Evolutionary conservation across 1,284 basidiomycete species (phyloP).

Genomic region (Exsudoporus floridanus): DNA sequence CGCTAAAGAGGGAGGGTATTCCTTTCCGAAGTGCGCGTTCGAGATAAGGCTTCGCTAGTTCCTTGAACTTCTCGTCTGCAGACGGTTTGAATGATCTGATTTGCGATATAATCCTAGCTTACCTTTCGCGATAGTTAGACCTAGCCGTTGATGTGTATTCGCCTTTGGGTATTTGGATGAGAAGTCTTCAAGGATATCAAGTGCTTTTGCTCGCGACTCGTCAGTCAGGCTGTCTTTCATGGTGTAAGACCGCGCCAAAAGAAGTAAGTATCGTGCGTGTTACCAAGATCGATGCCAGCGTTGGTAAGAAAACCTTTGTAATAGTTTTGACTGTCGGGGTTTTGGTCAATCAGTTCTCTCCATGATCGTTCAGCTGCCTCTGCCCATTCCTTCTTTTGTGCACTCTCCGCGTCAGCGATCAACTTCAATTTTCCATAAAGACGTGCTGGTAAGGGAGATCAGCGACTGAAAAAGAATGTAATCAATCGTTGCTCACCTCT

Average conservation of each 20-base stretch:
- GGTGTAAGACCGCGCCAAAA: constrained; percentile 7
- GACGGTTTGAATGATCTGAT: not conserved
- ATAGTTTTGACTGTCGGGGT: constrained; percentile 82
- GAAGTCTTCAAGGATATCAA: constrained; percentile 61
- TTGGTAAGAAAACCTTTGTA: constrained; percentile 74
- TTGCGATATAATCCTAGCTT: constrained; percentile 18
- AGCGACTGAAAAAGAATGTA: not conserved
- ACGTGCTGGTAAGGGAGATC: constrained; percentile 50
- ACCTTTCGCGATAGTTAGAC: constrained; percentile 65
- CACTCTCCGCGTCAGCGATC: constrained; percentile 62
- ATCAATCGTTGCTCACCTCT: constrained; percentile 51
- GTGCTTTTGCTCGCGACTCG: constrained; percentile 52
- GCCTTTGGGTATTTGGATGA: constrained; percentile 64
- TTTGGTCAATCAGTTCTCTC: constrained; percentile 79
- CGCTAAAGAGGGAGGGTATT: constrained; percentile 92
- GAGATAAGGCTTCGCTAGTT: constrained; percentile 72
- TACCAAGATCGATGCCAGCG: constrained; percentile 68
- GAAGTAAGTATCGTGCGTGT: constrained; percentile 20
- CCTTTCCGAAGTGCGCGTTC: constrained; percentile 76
- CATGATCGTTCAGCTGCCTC: constrained; percentile 54
- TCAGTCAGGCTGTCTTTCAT: constrained; percentile 44
- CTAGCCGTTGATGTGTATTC: constrained; percentile 70
- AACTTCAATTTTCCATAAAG: constrained; percentile 65
- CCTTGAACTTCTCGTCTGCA: constrained; percentile 63
- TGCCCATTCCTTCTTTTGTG: constrained; percentile 22